Base-by-base conservation (phyloP, 805 yeast genomes). In the Candida taoyuanica region DNA sequence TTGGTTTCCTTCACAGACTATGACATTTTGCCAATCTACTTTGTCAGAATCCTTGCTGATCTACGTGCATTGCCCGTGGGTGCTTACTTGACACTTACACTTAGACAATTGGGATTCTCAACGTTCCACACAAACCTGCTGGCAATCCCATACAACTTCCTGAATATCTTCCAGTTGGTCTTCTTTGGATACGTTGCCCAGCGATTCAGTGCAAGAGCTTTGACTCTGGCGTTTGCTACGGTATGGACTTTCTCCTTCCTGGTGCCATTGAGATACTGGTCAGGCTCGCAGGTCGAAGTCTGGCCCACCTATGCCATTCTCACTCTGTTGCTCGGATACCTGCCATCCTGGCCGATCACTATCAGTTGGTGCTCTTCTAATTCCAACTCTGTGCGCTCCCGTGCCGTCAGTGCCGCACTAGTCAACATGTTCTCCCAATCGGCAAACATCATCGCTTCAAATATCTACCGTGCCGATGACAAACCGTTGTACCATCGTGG, bases 401-500 rank as follows among this genome's bases (percentile, higher is more conserved):
- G 89, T 48, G 74, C 87, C 0, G 77, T 81, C 5, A 70, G 81
- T 12, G 75, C 85, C 0, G 78, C 87, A 0, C 40, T 81, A 33
- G 79, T 74, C 52, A 82, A 81, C 50, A 78, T 80, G 67, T 71
- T 68, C 54, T 75, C 74, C 1, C 88, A 82, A 52, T 63, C 75
- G 0, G 81, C 78, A 1, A 57, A 64, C 15, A 76, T 82, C 34
- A 61, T 73, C 8, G 62, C 76, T 3, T 62, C 78, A 7, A 74
- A 80, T 49, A 67, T 82, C 6, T 82, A 81, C 56, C 58, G 79
- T 33, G 53, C 55, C 1, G 70, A 67, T 30, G 89, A 82, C 52
- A 62, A 62, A 29, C 89, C 89, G 1, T 51, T 67, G 24, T 83
- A 83, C 52, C 67, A 67, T 29, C 58, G 70, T 17, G 91, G 88